These are phyloP conservation scores for Coemansia sp. DNA, from an alignment of 192 early-diverging fungal species.

Conservation along the genomic window DNA sequence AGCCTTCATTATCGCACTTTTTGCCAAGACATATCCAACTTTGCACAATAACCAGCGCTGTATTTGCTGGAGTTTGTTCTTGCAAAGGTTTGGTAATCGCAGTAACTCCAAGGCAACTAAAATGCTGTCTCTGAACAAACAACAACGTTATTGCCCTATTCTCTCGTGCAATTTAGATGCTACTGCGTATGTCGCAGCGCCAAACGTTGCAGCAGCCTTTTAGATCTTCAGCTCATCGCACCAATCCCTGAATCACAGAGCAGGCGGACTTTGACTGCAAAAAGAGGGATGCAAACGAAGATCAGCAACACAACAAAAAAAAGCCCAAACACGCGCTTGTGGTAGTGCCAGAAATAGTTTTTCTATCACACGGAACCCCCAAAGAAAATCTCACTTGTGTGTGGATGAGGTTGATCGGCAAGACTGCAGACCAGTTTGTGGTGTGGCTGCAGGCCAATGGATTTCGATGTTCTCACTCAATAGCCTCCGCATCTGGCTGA, in stretches of 20 bases:
- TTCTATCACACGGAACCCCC: too few species aligned
- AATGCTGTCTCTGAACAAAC: neutral
- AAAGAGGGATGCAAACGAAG: too few species aligned
- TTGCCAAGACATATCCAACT: neutral
- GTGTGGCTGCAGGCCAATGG: neutral
- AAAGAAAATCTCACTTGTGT: neutral
- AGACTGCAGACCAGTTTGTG: neutral
- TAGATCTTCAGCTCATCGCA: neutral
- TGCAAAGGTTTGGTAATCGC: neutral
- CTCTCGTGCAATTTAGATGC: neutral
- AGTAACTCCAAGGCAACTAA: neutral
- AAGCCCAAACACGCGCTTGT: too few species aligned
- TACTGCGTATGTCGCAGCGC: neutral
- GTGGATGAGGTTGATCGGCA: neutral
- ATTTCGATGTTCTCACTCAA: neutral
- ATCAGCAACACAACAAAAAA: too few species aligned
- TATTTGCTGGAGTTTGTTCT: too few species aligned
- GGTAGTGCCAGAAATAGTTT: too few species aligned
- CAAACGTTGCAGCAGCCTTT: neutral
- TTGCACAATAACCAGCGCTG: neutral
- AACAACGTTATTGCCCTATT: neutral
- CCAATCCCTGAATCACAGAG: neutral
- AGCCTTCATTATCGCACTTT: neutral
- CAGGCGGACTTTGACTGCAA: neutral
- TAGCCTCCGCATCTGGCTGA: neutral